Base-by-base conservation (phyloP, 805 yeast species). In the Myxozyma mucilagina region DNA sequence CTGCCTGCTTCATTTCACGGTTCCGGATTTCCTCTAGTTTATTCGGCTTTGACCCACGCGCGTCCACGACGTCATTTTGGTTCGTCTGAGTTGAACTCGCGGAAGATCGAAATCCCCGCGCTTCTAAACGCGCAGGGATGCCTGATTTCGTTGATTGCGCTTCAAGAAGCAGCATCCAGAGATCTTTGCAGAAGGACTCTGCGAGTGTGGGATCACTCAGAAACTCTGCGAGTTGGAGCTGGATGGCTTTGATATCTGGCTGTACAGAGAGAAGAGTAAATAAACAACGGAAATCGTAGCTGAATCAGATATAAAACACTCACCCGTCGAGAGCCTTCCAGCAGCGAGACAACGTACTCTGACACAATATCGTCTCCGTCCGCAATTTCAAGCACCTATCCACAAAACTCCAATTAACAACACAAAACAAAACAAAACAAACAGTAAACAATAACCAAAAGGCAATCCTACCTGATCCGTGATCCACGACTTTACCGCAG, bases 201-300 rank as follows among this genome's bases (percentile, higher is more conserved):
- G 60, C 56, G 9, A 50, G 20, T 6, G 32, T n/a, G 32, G 56
- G 18, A 1, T 48, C 16, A 14, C 34, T 47, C 24, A 57, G 44
- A 14, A 57, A 51, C 6, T 45, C 60, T 41, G 50, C 60, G 11
- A 57, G 44, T 24, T 57, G 60, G 29, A 57, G 39, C 52, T 57
- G 60, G 14, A 57, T 44, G 16, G 56, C 60, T 24, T 57, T 57
- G 47, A 57, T 57, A 8, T 45, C 52, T 18, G 56, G 56, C 60
- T 57, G 42, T 14, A 32, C 14, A 41, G 24, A 4, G n/a, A 24
- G 20, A 11, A 6, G 7, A 41, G 45, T 41, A 35, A 47, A 16
- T 11, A 24, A 29, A 34, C 16, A 29, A 51, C 36, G 4, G 13
- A 18, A 2, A 29, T 35, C 36, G 36, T 18, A 10, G 35, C 18